Evolutionary conservation across 2,329 filamentous ascomycete genomes (phyloP).

Genomic region (Lachnellula willkommii): DNA sequence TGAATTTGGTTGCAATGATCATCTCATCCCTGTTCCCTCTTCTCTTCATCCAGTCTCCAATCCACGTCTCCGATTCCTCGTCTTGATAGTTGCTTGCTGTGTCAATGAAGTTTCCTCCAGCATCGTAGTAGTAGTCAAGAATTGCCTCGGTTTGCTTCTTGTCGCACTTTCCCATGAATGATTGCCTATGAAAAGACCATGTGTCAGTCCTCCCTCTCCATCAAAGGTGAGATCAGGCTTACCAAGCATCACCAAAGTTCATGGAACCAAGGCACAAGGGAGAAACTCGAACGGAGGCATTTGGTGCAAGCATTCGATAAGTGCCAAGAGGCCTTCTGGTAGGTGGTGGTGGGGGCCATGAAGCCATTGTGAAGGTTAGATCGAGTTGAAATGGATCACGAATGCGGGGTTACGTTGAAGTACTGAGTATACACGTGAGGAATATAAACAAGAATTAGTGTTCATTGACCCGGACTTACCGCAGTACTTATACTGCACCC

Average conservation of each 20-base stretch:
- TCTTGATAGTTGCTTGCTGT: conserved; percentile 63
- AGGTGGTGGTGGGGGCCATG: conserved; percentile 14
- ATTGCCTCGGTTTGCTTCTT: conserved; percentile 52
- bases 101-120: conserved; percentile 65
- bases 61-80: conserved; percentile 57
- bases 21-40: conserved; percentile 58
- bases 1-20: conserved; percentile 61
- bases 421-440: not conserved
- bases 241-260: conserved; percentile 57
- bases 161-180: conserved; percentile 58
- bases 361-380: conserved; percentile 13
- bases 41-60: conserved; percentile 66
- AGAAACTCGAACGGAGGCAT: conserved; percentile 60
- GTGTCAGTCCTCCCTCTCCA: not conserved
- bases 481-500: not conserved
- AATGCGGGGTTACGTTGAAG: not conserved
- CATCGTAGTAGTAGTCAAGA: conserved; percentile 50
- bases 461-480: not conserved
- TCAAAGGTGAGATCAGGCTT: conserved; percentile 5
- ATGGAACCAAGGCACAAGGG: conserved; percentile 61
- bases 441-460: not conserved
- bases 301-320: conserved; percentile 62
- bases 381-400: not conserved
- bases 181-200: conserved; percentile 36
- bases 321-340: conserved; percentile 57